phyloP scores from a whole-genome alignment of 495 filamentous ascomycete species.

The Rhizodiscina lignyota region DNA sequence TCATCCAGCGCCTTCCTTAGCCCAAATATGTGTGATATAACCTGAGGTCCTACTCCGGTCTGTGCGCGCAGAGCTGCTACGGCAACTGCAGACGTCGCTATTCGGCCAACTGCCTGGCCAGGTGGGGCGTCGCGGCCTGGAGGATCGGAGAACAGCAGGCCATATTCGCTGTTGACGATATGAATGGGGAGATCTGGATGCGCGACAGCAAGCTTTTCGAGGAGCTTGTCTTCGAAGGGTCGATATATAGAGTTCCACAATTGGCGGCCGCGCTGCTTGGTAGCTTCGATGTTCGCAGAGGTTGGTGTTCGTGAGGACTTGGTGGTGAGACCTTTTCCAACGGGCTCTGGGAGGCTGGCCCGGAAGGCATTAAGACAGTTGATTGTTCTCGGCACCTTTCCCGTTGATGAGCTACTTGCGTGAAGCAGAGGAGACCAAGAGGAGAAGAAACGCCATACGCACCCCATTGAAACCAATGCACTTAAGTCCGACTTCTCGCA shows the following conservation, averaged over 20 bases:
- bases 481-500: conserved; percentile 66
- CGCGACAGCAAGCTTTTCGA: conserved; percentile 43
- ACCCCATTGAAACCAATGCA: conserved; percentile 69
- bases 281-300: conserved; percentile 30
- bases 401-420: not conserved
- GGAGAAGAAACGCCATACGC: not conserved
- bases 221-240: conserved; percentile 52
- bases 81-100: conserved; percentile 50
- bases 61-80: conserved; percentile 55
- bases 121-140: conserved; percentile 26
- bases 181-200: conserved; percentile 68
- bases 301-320: conserved; percentile 31
- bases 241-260: conserved; percentile 62
- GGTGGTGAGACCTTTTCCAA: conserved; percentile 27
- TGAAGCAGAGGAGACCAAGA: not conserved
- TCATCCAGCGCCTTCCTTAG: conserved; percentile 55
- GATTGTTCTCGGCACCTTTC: conserved; percentile 57
- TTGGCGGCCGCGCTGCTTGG: conserved; percentile 34
- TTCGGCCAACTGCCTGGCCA: conserved; percentile 47
- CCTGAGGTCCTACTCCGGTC: conserved; percentile 64
- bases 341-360: conserved; percentile 30
- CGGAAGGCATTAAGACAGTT: conserved; percentile 58
- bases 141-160: conserved; percentile 50
- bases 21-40: conserved; percentile 59
- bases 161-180: conserved; percentile 55